A percentile compares a stretch with the other conserved stretches of the same genome.
Conservation (phyloP, 2,329 filamentous ascomycete species). For the Calonectria hongkongensis region DNA sequence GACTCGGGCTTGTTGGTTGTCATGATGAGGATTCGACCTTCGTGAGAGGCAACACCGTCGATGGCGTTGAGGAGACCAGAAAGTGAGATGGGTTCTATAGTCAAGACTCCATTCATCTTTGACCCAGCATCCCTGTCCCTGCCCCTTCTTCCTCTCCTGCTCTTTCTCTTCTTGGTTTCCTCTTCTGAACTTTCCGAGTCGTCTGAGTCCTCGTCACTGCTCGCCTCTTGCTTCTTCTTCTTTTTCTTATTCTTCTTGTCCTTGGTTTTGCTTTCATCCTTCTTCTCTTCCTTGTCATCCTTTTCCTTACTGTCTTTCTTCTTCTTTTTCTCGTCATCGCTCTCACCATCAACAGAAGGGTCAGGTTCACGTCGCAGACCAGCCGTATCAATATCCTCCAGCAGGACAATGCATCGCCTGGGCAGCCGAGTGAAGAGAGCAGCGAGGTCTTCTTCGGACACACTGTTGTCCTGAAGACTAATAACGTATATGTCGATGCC, state of each 20-base stretch:
- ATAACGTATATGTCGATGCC: slow-evolving; percentile 81
- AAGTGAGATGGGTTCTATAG: slow-evolving; percentile 76
- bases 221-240: slow-evolving; percentile 42
- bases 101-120: slow-evolving; percentile 50
- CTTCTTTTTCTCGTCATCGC: slow-evolving; percentile 43
- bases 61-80: slow-evolving; percentile 89
- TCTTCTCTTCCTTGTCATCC: slow-evolving; percentile 11
- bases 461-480: slow-evolving; percentile 70
- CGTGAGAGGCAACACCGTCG: slow-evolving; percentile 86
- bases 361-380: slow-evolving; percentile 69
- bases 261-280: slow-evolving; percentile 49
- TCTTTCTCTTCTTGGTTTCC: slow-evolving; percentile 48
- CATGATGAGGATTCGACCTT: slow-evolving; percentile 88
- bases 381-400: slow-evolving; percentile 83
- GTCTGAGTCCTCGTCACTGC: slow-evolving; percentile 47
- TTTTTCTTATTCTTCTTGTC: slow-evolving; percentile 53
- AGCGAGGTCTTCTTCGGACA: slow-evolving; percentile 78
- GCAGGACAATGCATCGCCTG: slow-evolving; percentile 77
- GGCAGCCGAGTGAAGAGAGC: slow-evolving; percentile 77
- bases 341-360: slow-evolving; percentile 46
- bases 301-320: slow-evolving; percentile 30
- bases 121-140: slow-evolving; percentile 45
- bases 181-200: slow-evolving; percentile 53
- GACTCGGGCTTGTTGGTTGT: slow-evolving; percentile 86
- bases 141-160: slow-evolving; percentile 41